These are phyloP conservation scores for Cryptosporidium xiaoi DNA, from an alignment of 169 alveolate genomes.

Conservation along the genomic window DNA sequence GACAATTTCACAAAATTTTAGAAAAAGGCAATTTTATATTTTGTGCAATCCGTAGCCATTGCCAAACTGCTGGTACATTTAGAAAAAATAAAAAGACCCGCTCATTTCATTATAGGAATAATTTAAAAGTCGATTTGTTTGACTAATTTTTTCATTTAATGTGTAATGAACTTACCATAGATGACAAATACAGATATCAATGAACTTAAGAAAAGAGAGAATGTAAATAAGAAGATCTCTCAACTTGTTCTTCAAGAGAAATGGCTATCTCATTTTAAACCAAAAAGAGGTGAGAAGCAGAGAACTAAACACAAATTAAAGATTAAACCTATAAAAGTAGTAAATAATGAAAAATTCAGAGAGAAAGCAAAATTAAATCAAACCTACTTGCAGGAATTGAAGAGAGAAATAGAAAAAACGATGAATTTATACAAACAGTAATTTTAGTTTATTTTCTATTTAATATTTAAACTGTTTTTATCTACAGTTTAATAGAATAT, in stretches of 20 bases:
- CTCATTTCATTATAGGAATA: no score
- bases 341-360: not conserved
- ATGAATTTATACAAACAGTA: conserved; percentile 10
- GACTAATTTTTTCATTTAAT: no score
- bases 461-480: not conserved
- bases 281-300: conserved; percentile 49
- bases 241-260: conserved; percentile 26
- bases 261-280: conserved; percentile 41
- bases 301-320: conserved; percentile 6
- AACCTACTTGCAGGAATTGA: not conserved
- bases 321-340: conserved; percentile 11
- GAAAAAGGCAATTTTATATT: no score
- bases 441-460: not conserved
- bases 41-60: no score
- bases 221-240: conserved; percentile 25
- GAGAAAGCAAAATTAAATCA: conserved; percentile 2
- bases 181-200: conserved; percentile 16
- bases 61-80: no score
- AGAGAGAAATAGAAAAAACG: conserved; percentile 38
- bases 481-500: not conserved
- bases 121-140: no score
- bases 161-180: no score
- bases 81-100: no score
- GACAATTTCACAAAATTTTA: no score
- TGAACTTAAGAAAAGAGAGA: conserved; percentile 7